Conservation (phyloP, 1,139 yeast species). For the Zygosaccharomyces pseudobailii region DNA sequence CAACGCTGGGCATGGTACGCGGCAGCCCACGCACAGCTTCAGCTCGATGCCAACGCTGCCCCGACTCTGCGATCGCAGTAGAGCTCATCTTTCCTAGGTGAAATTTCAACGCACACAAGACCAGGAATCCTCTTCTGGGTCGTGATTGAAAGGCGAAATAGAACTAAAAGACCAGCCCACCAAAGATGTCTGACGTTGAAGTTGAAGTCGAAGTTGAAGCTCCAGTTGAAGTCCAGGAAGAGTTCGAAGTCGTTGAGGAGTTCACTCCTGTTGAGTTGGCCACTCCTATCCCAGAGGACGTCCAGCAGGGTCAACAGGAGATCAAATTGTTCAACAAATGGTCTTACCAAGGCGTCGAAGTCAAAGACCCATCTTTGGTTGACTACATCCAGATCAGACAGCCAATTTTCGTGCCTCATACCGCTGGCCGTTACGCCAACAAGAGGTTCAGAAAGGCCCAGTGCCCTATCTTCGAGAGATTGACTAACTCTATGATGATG, state of each 20-base stretch:
- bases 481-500: slow-evolving; percentile 99
- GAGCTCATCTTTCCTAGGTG: slow-evolving; percentile 1
- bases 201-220: slow-evolving; percentile 46
- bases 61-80: background rate
- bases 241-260: slow-evolving; percentile 66
- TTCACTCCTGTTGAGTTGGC: slow-evolving; percentile 81
- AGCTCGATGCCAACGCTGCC: background rate
- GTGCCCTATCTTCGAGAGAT: slow-evolving; percentile 99
- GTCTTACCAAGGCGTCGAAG: slow-evolving; percentile 96
- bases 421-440: slow-evolving; percentile 99
- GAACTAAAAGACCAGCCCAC: slow-evolving; percentile 12
- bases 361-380: slow-evolving; percentile 95
- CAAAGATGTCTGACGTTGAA: slow-evolving; percentile 42
- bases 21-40: background rate
- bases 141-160: slow-evolving; percentile 1
- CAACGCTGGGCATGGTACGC: background rate
- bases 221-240: slow-evolving; percentile 49
- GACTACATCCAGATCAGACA: slow-evolving; percentile 97
- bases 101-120: slow-evolving; percentile 1
- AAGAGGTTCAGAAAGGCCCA: slow-evolving; percentile 99
- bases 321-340: slow-evolving; percentile 99
- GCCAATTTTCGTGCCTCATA: slow-evolving; percentile 98
- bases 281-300: slow-evolving; percentile 93
- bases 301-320: slow-evolving; percentile 94
- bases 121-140: background rate